A percentile compares a stretch with the other conserved stretches of the same genome.
These are phyloP conservation scores for Geotrichum citri-aurantii DNA, from an alignment of 1,139 yeast genomes.

Conservation along the genomic window DNA sequence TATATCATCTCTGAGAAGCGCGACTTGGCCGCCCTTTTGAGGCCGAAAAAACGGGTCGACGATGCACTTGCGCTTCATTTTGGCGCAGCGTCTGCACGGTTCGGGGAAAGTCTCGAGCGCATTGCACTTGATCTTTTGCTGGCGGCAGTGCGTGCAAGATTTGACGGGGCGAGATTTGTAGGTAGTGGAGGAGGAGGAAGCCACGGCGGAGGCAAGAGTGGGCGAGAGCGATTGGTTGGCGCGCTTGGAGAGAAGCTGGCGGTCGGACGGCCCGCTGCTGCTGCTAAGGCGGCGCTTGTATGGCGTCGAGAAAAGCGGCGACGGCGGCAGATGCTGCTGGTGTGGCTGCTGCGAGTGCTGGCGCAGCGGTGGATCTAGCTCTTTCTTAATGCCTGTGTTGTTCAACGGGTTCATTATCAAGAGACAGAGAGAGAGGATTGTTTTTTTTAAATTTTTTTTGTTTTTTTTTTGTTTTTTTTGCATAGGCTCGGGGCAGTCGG, in stretches of 20 bases:
- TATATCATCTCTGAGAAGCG: constrained; percentile 74
- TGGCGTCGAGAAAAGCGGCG: background rate
- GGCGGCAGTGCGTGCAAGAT: constrained; percentile 90
- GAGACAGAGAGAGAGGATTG: too few relatives aligned
- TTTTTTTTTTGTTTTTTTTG: background rate
- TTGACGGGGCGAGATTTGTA: constrained; percentile 60
- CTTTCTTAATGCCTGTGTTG: background rate
- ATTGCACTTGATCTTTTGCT: constrained; percentile 89
- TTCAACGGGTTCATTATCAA: background rate
- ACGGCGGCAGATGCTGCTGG: background rate
- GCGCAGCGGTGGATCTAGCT: background rate
- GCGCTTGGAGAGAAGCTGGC: background rate
- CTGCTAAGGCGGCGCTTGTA: background rate
- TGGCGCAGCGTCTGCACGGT: constrained; percentile 77
- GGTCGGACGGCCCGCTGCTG: background rate
- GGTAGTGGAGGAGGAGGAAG: background rate
- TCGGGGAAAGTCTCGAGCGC: constrained; percentile 79
- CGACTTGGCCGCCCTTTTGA: constrained; percentile 85
- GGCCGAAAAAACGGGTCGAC: constrained; percentile 91
- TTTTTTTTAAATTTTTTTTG: too few relatives aligned
- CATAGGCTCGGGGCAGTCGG: background rate
- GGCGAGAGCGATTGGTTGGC: background rate
- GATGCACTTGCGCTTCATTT: constrained; percentile 75
- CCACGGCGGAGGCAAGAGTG: background rate
- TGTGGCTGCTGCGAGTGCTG: background rate